Evolutionary conservation across 2,329 filamentous ascomycete genomes (phyloP).

Genomic region (Trichoderma gracile): DNA sequence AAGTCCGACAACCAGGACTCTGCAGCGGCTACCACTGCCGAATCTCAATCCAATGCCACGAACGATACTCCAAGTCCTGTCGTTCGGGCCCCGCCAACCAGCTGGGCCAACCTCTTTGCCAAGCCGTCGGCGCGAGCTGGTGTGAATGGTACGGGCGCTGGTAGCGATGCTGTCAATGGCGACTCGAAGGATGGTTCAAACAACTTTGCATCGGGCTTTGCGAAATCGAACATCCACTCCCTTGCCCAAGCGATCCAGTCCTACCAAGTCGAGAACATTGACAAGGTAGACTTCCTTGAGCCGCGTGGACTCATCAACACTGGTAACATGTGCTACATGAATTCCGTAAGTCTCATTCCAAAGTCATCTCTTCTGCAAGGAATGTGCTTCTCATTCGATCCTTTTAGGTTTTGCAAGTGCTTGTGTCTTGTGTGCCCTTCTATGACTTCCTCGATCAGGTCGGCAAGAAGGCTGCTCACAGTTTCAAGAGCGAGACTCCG

Average conservation of each 20-base stretch:
- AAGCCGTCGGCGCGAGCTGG: slow-evolving; percentile 33
- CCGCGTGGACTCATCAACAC: slow-evolving; percentile 93
- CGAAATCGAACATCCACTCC: slow-evolving; percentile 54
- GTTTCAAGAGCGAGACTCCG: slow-evolving; percentile 93
- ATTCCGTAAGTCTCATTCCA: slow-evolving; percentile 71
- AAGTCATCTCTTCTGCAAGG: not conserved
- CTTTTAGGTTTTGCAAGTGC: slow-evolving; percentile 82
- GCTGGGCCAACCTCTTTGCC: slow-evolving; percentile 46
- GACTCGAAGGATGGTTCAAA: slow-evolving; percentile 27
- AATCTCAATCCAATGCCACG: slow-evolving; percentile 8
- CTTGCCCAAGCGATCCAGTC: slow-evolving; percentile 75
- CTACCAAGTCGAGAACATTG: slow-evolving; percentile 65
- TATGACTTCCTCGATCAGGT: slow-evolving; percentile 91
- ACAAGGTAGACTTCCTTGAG: slow-evolving; percentile 80
- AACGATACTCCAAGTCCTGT: slow-evolving; percentile 32
- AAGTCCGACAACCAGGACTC: slow-evolving; percentile 27
- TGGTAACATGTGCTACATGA: slow-evolving; percentile 99
- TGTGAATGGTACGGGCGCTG: slow-evolving; percentile 28
- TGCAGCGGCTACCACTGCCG: slow-evolving; percentile 1
- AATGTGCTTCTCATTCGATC: slow-evolving; percentile 38
- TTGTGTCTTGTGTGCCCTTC: slow-evolving; percentile 91
- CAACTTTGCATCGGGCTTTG: slow-evolving; percentile 40
- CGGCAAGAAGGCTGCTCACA: slow-evolving; percentile 78
- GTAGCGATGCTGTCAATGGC: slow-evolving; percentile 32
- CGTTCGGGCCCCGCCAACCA: slow-evolving; percentile 39